Base-by-base conservation (phyloP, 2,329 filamentous ascomycete species). In the Pestalotiopsis sp. region DNA sequence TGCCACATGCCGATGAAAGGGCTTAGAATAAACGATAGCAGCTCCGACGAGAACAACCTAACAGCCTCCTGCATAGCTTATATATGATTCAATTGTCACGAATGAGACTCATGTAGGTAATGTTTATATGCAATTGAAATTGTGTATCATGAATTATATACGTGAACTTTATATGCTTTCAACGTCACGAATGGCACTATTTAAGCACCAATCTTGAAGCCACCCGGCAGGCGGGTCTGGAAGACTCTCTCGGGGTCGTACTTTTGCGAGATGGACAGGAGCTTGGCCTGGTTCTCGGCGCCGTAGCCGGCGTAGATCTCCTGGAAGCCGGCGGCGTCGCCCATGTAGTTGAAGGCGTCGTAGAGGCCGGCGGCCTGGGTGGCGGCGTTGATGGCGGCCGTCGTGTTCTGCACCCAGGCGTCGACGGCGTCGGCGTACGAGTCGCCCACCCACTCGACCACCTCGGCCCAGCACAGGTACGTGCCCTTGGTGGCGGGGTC, bases 271-370 rank as follows among this genome's bases (percentile, higher is more conserved):
- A 77, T 67, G 14, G 41, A 61, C 39, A 69, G 71, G 31, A 78
- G 67, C 23, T 71, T 75, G 23, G 72, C 69, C 38, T 78, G 52
- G 49, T 79, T 82, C 56, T 75, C 71, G 49, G 72, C 66, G 3
- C 81, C 81, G 69, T 81, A 82, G 4, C 78, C 73, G 12, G 68
- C 39, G 39, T 80, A 75, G 5, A 80, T 75, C 62, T 78, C 74
- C 79, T 85, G 80, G 52, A 77, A 75, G 9, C 69, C 68, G 27
- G 77, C 75, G 3, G 79, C 78, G 65, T 83, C 81, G 69, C 81
- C 80, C 57, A 82, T 73, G 71, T 81, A 85, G 72, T 84, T 80
- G 70, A 81, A 82, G 13, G 79, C 78, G 17, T 78, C 75, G 61
- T 78, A 78, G 1, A 81, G 73, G 27, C 81, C 78, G 6, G 78